These are phyloP conservation scores for Phytophthora europaea DNA, from an alignment of 352 stramenopile genomes.

Conservation along the genomic window DNA sequence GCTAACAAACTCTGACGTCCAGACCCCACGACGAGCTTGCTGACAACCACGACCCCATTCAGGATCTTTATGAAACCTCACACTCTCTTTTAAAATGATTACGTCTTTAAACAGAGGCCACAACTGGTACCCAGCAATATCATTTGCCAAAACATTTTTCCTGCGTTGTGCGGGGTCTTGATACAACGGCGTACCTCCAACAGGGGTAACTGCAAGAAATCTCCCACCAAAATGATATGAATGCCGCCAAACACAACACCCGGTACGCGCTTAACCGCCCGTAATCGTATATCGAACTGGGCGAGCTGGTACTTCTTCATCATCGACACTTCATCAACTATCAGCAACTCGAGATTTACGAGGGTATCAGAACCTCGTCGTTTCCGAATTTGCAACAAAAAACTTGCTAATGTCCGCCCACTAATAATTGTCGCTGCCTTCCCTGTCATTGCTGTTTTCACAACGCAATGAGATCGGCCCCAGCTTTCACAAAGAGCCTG, in stretches of 20 bases:
- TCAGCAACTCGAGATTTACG: not conserved
- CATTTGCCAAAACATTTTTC: not conserved
- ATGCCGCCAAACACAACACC: not conserved
- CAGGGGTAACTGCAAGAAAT: conserved; percentile 12
- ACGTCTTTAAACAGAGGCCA: conserved; percentile 1
- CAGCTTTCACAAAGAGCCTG: conserved; percentile 8
- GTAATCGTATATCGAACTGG: not conserved
- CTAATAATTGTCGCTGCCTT: conserved; percentile 9
- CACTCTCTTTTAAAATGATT: conserved; percentile 21
- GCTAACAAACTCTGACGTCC: conserved; percentile 34
- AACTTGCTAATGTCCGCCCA: conserved; percentile 1
- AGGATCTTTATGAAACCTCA: conserved; percentile 35
- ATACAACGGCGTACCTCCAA: not conserved
- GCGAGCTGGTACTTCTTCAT: conserved; percentile 7
- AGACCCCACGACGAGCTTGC: conserved; percentile 17
- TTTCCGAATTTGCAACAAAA: conserved; percentile 7
- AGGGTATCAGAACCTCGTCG: not conserved
- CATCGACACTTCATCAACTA: conserved; percentile 7
- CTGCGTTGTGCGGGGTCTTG: not conserved
- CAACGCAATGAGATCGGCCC: not conserved
- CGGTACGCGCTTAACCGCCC: not conserved
- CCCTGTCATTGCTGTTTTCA: conserved; percentile 7
- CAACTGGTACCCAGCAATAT: conserved; percentile 7
- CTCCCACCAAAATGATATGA: conserved; percentile 5
- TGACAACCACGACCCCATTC: conserved; percentile 36